These are phyloP conservation scores for Cryptosporidium baileyi DNA, from an alignment of 169 alveolate genomes.

Conservation along the genomic window DNA sequence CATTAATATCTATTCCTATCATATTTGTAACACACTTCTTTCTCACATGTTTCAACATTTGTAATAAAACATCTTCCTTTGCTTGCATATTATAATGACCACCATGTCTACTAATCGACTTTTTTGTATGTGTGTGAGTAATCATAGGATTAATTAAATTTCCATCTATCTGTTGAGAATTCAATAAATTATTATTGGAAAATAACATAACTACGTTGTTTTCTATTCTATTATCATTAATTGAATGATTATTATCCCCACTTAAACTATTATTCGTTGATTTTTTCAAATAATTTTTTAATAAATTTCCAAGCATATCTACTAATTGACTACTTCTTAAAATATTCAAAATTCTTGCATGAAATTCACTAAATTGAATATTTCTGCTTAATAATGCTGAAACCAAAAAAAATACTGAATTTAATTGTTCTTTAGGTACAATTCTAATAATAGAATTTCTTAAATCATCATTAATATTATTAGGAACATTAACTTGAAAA, in stretches of 20 bases:
- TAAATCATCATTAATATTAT: conserved; percentile 18
- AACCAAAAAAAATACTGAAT: conserved; percentile 22
- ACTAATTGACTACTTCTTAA: conserved; percentile 46
- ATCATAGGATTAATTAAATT: background rate
- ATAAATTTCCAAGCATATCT: conserved; percentile 31
- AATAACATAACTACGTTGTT: background rate
- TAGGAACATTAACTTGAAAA: conserved; percentile 49
- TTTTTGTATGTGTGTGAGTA: conserved; percentile 10
- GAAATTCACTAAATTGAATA: conserved; percentile 12
- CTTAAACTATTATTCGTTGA: background rate
- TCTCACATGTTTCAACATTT: conserved; percentile 33
- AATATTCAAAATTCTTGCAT: background rate
- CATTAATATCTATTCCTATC: conserved; percentile 15
- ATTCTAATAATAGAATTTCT: conserved; percentile 24
- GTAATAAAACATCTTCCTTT: conserved; percentile 42
- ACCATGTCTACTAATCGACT: conserved; percentile 57
- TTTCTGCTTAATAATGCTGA: conserved; percentile 20
- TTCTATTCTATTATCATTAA: background rate
- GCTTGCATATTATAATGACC: conserved; percentile 65
- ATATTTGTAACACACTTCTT: background rate
- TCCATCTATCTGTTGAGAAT: background rate
- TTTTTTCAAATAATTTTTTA: background rate
- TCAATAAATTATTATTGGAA: background rate
- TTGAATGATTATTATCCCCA: background rate
- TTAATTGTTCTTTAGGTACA: conserved; percentile 33